These are phyloP conservation scores for Tetrahymena malaccensis DNA, from an alignment of 73 alveolate genomes.

Conservation along the genomic window DNA sequence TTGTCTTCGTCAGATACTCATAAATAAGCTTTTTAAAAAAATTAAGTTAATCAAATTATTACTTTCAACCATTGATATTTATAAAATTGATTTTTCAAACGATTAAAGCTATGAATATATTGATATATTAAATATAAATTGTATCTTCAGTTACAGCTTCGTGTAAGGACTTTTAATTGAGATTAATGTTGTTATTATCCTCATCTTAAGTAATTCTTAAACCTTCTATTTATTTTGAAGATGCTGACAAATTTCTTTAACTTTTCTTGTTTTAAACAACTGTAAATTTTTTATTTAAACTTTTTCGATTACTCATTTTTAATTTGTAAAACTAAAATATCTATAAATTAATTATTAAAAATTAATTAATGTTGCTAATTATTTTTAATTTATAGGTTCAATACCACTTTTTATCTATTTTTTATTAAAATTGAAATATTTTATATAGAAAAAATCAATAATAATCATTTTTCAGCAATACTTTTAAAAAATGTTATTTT, in stretches of 20 bases:
- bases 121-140: too few species aligned
- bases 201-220: not conserved
- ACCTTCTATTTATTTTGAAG: not conserved
- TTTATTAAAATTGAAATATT: too few species aligned
- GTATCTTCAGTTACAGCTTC: not conserved
- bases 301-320: not conserved
- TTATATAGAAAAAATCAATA: too few species aligned
- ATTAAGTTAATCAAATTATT: not conserved
- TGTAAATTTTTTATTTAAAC: not conserved
- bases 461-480: too few species aligned
- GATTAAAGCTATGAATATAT: too few species aligned
- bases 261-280: not conserved
- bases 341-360: too few species aligned
- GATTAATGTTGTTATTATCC: not conserved
- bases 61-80: not conserved
- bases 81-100: not conserved
- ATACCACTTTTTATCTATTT: too few species aligned
- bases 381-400: too few species aligned
- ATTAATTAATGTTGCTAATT: too few species aligned
- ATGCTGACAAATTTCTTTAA: not conserved
- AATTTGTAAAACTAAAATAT: not conserved
- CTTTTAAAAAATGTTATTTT: too few species aligned
- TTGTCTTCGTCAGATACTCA: slow-evolving; percentile 11
- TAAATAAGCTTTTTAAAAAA: not conserved
- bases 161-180: not conserved